Evolutionary conservation across 2,329 filamentous ascomycete genomes (phyloP), one percentile per base, ranked within the genome.

Genomic region (Neofusicoccum cordaticola): DNA sequence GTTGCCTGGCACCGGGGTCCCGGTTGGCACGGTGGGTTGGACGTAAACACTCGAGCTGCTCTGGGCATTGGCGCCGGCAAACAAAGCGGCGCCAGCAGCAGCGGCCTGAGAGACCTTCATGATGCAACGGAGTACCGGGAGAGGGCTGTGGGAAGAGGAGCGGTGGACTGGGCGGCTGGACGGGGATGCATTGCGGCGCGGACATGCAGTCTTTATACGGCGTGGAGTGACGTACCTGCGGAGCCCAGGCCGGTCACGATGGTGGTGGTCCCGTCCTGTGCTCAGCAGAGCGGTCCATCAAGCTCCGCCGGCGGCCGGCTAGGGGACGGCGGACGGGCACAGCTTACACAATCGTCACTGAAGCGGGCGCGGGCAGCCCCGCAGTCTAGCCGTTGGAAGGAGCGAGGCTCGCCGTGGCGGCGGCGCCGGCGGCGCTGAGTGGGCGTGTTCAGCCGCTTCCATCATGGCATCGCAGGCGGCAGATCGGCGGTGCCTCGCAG

Each of bases 1-100:
- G 70, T 80, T 77, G 65, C 80, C 78, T 4, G 74, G 62, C 4
- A 80, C 64, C 0, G 77, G 74, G 9, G 69, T 71, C 39, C 76
- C 75, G n/a, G 73, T 52, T 27, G 63, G 53, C 45, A 65, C 63
- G 27, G 15, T 45, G 19, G 63, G 63, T 15, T 52, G 44, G 27
- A 61, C 53, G 34, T 65, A 65, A n/a, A 50, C 34, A 19, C 37
- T 39, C 11, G 63, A n/a, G 31, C 45, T 51, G 45, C 37, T 61
- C 35, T 44, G 44, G 17, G 53, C 53, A 35, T 37, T 44, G 13
- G 45, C 56, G 53, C 37, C 45, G 9, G 41, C 52, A 41, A 64
- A 17, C 27, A 64, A 35, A 8, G 51, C 35, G n/a, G 63, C 47
- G 6, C 27, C 47, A 41, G 50, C 53, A 9, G 63, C 63, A 34